Evolutionary conservation across 805 yeast species (phyloP).

Genomic region (Lipomyces lipofer): DNA sequence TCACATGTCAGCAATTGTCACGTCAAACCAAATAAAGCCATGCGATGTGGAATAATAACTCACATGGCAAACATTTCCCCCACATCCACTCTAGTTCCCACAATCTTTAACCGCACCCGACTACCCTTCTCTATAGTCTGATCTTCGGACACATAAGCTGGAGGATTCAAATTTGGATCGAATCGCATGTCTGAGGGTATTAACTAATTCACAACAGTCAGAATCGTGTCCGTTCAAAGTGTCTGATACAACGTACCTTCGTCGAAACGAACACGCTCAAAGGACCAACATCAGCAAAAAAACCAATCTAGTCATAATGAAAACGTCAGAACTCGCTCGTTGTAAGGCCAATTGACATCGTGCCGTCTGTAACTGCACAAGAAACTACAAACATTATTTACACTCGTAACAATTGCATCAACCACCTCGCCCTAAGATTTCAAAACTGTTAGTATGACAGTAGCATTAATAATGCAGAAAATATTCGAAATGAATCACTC

Average conservation of each 20-base stretch:
- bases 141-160: slow-evolving; percentile 88
- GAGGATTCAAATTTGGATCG: slow-evolving; percentile 95
- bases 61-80: slow-evolving; percentile 91
- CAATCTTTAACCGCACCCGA: slow-evolving; percentile 89
- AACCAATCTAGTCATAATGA: slow-evolving; percentile 71
- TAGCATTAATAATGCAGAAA: not conserved
- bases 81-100: slow-evolving; percentile 96
- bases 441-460: not conserved
- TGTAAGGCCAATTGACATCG: too few relatives aligned
- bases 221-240: not conserved
- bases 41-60: slow-evolving; percentile 16
- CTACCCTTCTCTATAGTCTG: slow-evolving; percentile 94
- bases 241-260: slow-evolving; percentile 47
- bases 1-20: slow-evolving; percentile 5
- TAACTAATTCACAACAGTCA: slow-evolving; percentile 41
- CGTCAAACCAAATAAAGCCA: not conserved
- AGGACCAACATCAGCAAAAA: slow-evolving; percentile 98
- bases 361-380: not conserved
- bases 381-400: slow-evolving; percentile 53
- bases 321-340: too few relatives aligned
- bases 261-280: slow-evolving; percentile 91
- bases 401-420: slow-evolving; percentile 92
- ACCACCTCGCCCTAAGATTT: slow-evolving; percentile 78
- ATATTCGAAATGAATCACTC: not conserved
- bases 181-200: slow-evolving; percentile 92